A percentile compares a stretch with the other conserved stretches of the same genome.
These are phyloP conservation scores for Aspergillus steynii DNA, from an alignment of 495 filamentous ascomycete species.

Conservation along the genomic window DNA sequence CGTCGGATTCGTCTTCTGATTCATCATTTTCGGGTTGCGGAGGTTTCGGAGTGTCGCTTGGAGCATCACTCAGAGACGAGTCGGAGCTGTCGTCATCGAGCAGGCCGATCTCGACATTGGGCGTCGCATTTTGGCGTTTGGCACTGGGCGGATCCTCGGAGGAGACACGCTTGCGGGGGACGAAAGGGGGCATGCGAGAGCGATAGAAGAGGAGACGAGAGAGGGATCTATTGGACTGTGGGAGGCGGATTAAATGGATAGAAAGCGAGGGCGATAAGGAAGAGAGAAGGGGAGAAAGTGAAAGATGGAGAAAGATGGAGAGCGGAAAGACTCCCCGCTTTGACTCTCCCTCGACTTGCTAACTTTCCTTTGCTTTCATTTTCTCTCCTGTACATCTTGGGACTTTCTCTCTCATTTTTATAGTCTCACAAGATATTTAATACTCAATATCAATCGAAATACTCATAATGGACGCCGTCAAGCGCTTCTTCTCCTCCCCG, in stretches of 20 bases:
- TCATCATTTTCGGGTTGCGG: slow-evolving; percentile 32
- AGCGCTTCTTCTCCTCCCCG: slow-evolving; percentile 78
- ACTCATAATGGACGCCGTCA: slow-evolving; percentile 53
- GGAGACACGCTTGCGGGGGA: slow-evolving; percentile 51
- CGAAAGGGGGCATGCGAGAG: slow-evolving; percentile 50
- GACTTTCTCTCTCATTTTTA: slow-evolving; percentile 4
- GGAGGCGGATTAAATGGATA: neutral
- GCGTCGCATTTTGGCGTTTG: slow-evolving; percentile 56
- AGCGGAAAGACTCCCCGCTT: neutral
- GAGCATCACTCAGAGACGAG: slow-evolving; percentile 65
- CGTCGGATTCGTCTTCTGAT: slow-evolving; percentile 58
- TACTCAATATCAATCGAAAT: neutral
- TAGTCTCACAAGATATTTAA: neutral
- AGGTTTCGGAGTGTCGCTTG: slow-evolving; percentile 22
- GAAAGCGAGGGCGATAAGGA: neutral
- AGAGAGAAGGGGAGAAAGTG: neutral
- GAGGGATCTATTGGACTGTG: slow-evolving; percentile 3
- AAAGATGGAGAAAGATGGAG: slow-evolving; percentile 3
- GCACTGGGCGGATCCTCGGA: slow-evolving; percentile 65
- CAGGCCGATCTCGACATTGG: slow-evolving; percentile 37
- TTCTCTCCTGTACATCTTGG: neutral
- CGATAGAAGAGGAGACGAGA: slow-evolving; percentile 7
- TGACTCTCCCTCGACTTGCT: slow-evolving; percentile 4
- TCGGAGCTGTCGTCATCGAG: slow-evolving; percentile 45
- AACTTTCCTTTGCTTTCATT: neutral